phyloP scores from a whole-genome alignment of 73 alveolate species.

The Tetrahymena thermophila region DNA sequence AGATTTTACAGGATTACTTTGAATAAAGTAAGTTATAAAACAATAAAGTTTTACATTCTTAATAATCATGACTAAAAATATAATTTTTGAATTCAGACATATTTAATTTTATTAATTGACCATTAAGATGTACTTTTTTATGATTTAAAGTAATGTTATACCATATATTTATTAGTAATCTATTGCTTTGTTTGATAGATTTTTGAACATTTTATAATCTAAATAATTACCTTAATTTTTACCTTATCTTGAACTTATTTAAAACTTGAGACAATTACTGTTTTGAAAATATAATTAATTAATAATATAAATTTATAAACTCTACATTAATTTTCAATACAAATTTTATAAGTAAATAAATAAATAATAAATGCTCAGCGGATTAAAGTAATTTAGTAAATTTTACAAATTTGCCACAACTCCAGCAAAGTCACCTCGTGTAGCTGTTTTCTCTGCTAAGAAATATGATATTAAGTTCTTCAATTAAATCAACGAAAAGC shows the following conservation, averaged over 20 bases:
- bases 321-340: background rate
- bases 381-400: background rate
- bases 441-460: constrained; percentile 34
- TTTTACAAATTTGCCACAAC: background rate
- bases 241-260: background rate
- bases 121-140: no score
- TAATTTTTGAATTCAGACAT: background rate
- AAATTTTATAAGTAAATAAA: background rate
- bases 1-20: background rate
- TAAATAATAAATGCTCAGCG: background rate
- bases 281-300: no score
- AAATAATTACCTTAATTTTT: background rate
- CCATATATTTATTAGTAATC: background rate
- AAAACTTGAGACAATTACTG: background rate
- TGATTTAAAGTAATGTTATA: background rate
- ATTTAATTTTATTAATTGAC: no score
- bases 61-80: no score
- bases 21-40: background rate
- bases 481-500: constrained; percentile 1
- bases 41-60: no score
- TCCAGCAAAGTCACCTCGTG: background rate
- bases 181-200: no score
- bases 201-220: background rate
- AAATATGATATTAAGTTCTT: constrained; percentile 28
- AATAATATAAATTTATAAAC: background rate